These are phyloP conservation scores for Pseudomassariella vexata DNA, from an alignment of 2,329 filamentous ascomycete genomes.

Conservation along the genomic window DNA sequence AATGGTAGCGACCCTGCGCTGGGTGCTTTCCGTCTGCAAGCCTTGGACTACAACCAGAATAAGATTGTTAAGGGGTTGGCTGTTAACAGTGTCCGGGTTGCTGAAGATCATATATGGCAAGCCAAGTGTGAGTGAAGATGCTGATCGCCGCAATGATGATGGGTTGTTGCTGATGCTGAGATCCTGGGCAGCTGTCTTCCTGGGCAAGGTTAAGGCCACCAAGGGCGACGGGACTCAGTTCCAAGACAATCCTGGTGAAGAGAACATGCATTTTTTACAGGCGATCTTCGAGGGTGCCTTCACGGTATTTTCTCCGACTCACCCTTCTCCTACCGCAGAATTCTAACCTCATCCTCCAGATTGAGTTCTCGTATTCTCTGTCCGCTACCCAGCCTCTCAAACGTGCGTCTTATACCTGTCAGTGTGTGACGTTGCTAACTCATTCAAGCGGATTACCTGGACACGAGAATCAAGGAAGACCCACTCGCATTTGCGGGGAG, in stretches of 20 bases:
- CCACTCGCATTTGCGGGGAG: background rate
- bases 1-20: constrained; percentile 50
- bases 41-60: constrained; percentile 49
- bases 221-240: constrained; percentile 53
- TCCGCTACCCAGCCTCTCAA: background rate
- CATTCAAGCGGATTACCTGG: too few species aligned
- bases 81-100: constrained; percentile 49
- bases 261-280: constrained; percentile 61
- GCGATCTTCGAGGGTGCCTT: constrained; percentile 61
- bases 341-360: background rate
- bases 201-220: constrained; percentile 49
- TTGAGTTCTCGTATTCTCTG: background rate
- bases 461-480: too few species aligned
- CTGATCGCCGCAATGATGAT: too few species aligned
- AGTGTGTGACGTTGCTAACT: too few species aligned
- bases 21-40: constrained; percentile 54
- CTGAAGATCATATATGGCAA: constrained; percentile 60
- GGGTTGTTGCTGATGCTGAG: constrained; percentile 13
- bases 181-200: constrained; percentile 48
- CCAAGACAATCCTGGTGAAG: constrained; percentile 44
- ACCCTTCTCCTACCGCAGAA: too few species aligned
- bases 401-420: too few species aligned
- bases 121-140: constrained; percentile 54
- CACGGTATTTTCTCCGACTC: constrained; percentile 3
- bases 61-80: constrained; percentile 37